Evolutionary conservation across 2,329 filamentous ascomycete genomes (phyloP).

Genomic region (Fusarium marasasianum): DNA sequence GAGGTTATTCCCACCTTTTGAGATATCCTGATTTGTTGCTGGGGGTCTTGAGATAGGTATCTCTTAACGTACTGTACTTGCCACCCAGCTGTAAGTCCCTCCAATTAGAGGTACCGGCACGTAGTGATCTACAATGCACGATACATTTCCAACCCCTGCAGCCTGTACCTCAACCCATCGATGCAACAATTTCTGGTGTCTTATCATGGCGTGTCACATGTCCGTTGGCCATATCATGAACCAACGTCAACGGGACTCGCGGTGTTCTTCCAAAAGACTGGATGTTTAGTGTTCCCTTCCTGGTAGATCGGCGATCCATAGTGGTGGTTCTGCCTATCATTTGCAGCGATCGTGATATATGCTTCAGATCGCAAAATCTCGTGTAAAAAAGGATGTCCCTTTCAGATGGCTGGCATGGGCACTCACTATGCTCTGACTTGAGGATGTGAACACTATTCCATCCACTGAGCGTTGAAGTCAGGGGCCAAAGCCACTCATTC

Average conservation of each 20-base stretch:
- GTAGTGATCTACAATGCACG: too few species aligned
- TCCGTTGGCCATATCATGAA: not conserved
- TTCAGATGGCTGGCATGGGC: not conserved
- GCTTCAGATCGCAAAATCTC: not conserved
- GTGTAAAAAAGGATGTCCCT: not conserved
- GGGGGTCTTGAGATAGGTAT: too few species aligned
- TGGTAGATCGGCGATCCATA: not conserved
- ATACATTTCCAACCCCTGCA: too few species aligned
- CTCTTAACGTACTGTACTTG: too few species aligned
- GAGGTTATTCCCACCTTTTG: too few species aligned
- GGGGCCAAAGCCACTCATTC: not conserved
- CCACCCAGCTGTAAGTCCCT: too few species aligned
- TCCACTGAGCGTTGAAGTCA: not conserved
- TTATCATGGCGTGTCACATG: not conserved
- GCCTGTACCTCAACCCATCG: too few species aligned
- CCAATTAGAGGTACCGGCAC: too few species aligned
- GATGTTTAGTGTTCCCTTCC: not conserved
- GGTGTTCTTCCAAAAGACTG: not conserved
- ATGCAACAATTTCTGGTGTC: not conserved
- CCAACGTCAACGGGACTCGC: not conserved
- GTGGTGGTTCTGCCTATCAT: not conserved
- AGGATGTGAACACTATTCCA: not conserved
- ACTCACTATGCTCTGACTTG: not conserved
- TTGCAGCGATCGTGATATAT: not conserved
- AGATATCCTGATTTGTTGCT: too few species aligned